Base-by-base conservation (phyloP, 106 monocot species). In the Dendrobium nobile region DNA sequence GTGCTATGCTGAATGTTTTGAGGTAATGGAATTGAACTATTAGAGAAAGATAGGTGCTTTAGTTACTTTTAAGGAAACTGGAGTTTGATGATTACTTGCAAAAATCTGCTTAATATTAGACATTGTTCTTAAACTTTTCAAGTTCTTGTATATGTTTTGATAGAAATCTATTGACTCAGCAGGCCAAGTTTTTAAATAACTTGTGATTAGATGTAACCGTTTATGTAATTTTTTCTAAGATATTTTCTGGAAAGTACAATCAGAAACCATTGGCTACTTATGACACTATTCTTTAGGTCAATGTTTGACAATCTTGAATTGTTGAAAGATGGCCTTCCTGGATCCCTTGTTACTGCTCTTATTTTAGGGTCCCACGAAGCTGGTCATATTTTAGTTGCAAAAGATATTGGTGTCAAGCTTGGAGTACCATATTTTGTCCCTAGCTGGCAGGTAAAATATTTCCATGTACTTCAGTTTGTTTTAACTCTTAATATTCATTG, bases 341-440 rank as follows among this genome's bases (percentile, higher is more conserved):
- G 97, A 84, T 90, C 92, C 19, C 80, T 97, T 78, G 88, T 89
- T 58, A 97, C 89, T 55, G 86, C 85, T 77, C 73, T 88, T 68
- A 67, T 97, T 83, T 75, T 97, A 65, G 92, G 81, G 4, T 77
- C 79, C 75, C 94, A 97, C 83, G 97, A 97, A 89, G 74, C 89
- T 86, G 88, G 87, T 7, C 97, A 97, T 82, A 72, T 97, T 81
- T 78, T 88, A 75, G 89, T 87, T 86, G 94, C 97, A 70, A 92
- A 84, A 84, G 88, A 89, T 54, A 79, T 84, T 74, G 92, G 92
- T 6, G 87, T 86, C 80, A 97, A 92, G 83, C 87, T 97, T 76
- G 92, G 86, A 67, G 82, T 94, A 24, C 94, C 97, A 45, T 97
- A 89, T 83, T 94, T 94, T 81, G 90, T 97, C 79, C 97, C 97